Conservation (phyloP, 257 asterid species). For the Solanum chiquidenum region DNA sequence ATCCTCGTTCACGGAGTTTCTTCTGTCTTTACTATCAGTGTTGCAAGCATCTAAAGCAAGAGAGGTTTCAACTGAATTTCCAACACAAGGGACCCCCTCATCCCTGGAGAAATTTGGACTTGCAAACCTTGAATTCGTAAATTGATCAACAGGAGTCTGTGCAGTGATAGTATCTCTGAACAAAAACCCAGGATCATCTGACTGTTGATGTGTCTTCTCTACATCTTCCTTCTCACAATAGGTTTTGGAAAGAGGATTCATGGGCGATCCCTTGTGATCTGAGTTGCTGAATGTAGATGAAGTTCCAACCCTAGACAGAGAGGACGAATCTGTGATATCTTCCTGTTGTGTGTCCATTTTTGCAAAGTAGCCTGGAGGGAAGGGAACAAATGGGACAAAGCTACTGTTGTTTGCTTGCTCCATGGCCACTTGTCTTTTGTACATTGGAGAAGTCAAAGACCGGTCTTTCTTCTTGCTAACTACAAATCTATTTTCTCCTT, state of each 20-base stretch:
- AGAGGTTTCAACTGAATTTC: slow-evolving; percentile 6
- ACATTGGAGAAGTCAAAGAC: slow-evolving; percentile 65
- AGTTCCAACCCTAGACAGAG: slow-evolving; percentile 5
- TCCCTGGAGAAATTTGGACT: slow-evolving; percentile 12
- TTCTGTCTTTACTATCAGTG: neutral
- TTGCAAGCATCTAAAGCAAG: neutral
- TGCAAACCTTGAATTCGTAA: neutral
- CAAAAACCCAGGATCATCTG: slow-evolving; percentile 2
- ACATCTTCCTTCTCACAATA: neutral
- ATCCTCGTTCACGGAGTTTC: slow-evolving; percentile 10
- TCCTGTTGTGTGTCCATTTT: slow-evolving; percentile 34
- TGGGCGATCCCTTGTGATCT: neutral
- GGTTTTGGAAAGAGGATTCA: neutral
- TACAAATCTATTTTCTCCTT: slow-evolving; percentile 66
- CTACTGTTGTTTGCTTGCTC: slow-evolving; percentile 50
- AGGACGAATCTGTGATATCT: slow-evolving; percentile 15
- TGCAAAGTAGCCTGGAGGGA: slow-evolving; percentile 91
- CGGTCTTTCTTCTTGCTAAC: slow-evolving; percentile 71
- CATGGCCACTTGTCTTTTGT: slow-evolving; percentile 56
- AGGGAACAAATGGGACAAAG: slow-evolving; percentile 86
- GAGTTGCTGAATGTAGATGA: slow-evolving; percentile 12
- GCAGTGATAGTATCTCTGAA: neutral
- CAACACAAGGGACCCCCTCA: slow-evolving; percentile 1
- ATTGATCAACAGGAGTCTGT: slow-evolving; percentile 2
- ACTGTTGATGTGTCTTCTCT: slow-evolving; percentile 4